Evolutionary conservation across 495 filamentous ascomycete species (phyloP).

Genomic region (Xylaria nigripes): DNA sequence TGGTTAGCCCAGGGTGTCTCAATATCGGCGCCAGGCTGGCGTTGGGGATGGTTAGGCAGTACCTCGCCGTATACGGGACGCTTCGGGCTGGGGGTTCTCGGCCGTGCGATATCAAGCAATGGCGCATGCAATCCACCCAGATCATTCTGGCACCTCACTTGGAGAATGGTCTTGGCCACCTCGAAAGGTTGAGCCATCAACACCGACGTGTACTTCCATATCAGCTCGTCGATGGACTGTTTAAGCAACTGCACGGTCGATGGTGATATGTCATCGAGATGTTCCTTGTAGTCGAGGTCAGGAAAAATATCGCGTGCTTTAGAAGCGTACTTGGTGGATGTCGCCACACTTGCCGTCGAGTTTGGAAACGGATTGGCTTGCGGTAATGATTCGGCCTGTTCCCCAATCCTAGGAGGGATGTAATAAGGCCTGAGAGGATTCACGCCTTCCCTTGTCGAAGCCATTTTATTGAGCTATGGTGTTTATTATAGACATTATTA

Average conservation of each 20-base stretch:
- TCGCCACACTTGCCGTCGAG: constrained; percentile 39
- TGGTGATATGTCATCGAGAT: constrained; percentile 67
- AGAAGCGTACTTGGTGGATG: constrained; percentile 50
- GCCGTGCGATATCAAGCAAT: constrained; percentile 16
- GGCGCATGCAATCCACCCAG: constrained; percentile 28
- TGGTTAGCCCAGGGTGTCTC: constrained; percentile 1
- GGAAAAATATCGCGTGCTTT: constrained; percentile 76
- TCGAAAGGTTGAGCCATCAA: constrained; percentile 92
- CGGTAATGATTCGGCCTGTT: constrained; percentile 37
- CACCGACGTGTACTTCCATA: constrained; percentile 79
- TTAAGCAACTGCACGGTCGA: constrained; percentile 63
- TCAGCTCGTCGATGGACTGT: constrained; percentile 64
- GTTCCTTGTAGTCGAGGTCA: constrained; percentile 84
- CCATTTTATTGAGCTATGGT: constrained; percentile 27
- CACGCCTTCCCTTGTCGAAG: constrained; percentile 47
- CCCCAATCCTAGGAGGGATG: constrained; percentile 70
- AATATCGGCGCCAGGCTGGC: neutral
- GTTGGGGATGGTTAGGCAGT: constrained; percentile 13
- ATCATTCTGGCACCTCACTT: constrained; percentile 56
- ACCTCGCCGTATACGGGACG: constrained; percentile 43
- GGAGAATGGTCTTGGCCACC: constrained; percentile 87
- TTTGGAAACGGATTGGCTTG: constrained; percentile 36
- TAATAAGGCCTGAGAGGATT: constrained; percentile 96
- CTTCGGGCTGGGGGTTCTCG: constrained; percentile 30
- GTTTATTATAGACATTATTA: neutral